Conservation (phyloP, 2,329 filamentous ascomycete species). For the Hypoxylon sp. region DNA sequence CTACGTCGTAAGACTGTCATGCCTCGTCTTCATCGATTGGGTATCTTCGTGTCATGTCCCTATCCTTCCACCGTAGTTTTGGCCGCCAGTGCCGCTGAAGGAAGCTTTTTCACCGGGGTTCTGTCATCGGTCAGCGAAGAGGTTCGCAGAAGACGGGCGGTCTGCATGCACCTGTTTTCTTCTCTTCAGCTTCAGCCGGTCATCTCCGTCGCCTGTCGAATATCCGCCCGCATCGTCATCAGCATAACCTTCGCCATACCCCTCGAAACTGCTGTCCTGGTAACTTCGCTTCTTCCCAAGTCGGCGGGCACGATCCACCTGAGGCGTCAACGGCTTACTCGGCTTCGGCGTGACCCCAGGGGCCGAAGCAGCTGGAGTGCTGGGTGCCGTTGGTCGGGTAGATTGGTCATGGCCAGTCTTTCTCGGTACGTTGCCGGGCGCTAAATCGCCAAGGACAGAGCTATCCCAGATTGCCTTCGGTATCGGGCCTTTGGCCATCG, state of each 20-base stretch:
- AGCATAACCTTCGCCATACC: slow-evolving; percentile 79
- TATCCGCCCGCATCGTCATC: slow-evolving; percentile 80
- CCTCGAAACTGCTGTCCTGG: slow-evolving; percentile 80
- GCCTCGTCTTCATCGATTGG: slow-evolving; percentile 45
- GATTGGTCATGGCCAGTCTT: slow-evolving; percentile 59
- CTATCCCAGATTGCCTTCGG: slow-evolving; percentile 70
- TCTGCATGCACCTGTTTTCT: slow-evolving; percentile 73
- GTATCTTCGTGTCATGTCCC: slow-evolving; percentile 65
- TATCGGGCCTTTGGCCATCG: slow-evolving; percentile 71
- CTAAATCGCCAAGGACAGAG: slow-evolving; percentile 71
- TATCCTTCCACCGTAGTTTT: slow-evolving; percentile 72
- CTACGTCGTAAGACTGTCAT: slow-evolving; percentile 31
- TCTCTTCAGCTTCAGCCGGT: slow-evolving; percentile 70
- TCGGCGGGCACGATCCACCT: slow-evolving; percentile 72
- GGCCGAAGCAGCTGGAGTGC: slow-evolving; percentile 63
- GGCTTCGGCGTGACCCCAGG: slow-evolving; percentile 52
- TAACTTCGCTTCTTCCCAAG: slow-evolving; percentile 82
- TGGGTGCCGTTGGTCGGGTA: slow-evolving; percentile 66
- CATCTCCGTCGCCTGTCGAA: slow-evolving; percentile 80
- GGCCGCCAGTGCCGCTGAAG: slow-evolving; percentile 61
- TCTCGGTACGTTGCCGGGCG: slow-evolving; percentile 59
- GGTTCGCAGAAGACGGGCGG: slow-evolving; percentile 50
- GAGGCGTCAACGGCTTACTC: slow-evolving; percentile 58
- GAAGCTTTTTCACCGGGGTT: slow-evolving; percentile 62
- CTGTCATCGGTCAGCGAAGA: slow-evolving; percentile 63